Conservation (phyloP, 257 asterid species). For the Solanum chaucha region DNA sequence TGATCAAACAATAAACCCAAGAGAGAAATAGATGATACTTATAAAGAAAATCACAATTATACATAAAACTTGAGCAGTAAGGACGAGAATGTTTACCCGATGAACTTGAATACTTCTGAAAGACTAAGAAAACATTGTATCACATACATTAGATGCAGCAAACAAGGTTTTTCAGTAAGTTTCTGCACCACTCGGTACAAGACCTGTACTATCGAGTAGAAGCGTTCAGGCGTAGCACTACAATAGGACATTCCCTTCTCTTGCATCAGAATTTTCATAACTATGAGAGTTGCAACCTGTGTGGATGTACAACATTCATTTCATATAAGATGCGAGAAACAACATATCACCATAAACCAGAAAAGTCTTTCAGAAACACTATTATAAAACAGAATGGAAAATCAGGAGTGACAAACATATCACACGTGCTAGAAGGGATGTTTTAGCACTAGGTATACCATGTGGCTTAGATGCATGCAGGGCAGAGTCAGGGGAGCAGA, state of each 20-base stretch:
- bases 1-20: too few relatives aligned
- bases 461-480: background rate
- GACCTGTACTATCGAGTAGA: background rate
- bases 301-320: background rate
- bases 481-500: background rate
- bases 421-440: too few relatives aligned
- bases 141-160: background rate
- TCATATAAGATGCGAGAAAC: too few relatives aligned
- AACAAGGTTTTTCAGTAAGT: background rate
- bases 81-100: background rate
- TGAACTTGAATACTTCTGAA: background rate
- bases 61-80: background rate
- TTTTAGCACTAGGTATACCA: background rate
- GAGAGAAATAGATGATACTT: too few relatives aligned
- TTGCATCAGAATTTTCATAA: slow-evolving; percentile 3
- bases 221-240: background rate
- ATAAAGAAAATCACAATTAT: too few relatives aligned
- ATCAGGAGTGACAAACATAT: background rate
- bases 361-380: too few relatives aligned
- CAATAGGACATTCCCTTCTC: background rate
- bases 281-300: slow-evolving; percentile 5
- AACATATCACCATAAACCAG: too few relatives aligned
- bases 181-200: background rate
- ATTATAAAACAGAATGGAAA: background rate
- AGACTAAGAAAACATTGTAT: background rate